These are phyloP conservation scores for Fusarium anguioides DNA, from an alignment of 2,329 filamentous ascomycete genomes.

Conservation along the genomic window DNA sequence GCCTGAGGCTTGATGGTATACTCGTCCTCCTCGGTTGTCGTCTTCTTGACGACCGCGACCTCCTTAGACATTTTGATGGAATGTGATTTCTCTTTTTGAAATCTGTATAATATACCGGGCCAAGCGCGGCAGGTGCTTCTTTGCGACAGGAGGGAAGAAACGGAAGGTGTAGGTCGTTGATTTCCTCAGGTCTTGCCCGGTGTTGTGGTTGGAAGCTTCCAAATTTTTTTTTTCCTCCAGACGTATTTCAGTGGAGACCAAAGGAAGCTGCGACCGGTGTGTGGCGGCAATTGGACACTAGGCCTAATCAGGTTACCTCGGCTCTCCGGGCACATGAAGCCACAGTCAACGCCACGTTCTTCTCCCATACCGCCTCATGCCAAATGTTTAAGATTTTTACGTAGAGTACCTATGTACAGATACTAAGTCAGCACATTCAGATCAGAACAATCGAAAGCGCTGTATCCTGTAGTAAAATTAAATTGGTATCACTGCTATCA, in stretches of 20 bases:
- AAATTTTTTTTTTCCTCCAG: conserved; percentile 51
- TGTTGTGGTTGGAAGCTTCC: conserved; percentile 48
- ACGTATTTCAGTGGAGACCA: conserved; percentile 47
- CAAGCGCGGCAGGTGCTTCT: conserved; percentile 44
- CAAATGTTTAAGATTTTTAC: no score
- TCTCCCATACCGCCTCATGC: no score
- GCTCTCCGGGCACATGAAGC: neutral
- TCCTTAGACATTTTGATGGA: conserved; percentile 59
- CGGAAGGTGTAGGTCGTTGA: conserved; percentile 43
- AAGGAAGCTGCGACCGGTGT: conserved; percentile 40
- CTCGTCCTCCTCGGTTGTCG: conserved; percentile 69
- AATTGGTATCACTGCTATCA: neutral
- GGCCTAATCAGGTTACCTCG: neutral
- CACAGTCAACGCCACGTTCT: neutral
- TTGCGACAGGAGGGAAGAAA: conserved; percentile 42
- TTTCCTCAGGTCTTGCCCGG: conserved; percentile 49
- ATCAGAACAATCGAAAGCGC: no score
- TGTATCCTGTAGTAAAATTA: no score
- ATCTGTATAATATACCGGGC: conserved; percentile 45
- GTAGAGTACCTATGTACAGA: no score
- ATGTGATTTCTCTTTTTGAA: conserved; percentile 25
- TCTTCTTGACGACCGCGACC: conserved; percentile 50
- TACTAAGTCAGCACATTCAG: no score
- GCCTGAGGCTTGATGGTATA: conserved; percentile 94
- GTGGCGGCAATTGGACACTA: conserved; percentile 41